These are phyloP conservation scores for Tetrapyrgos nigripes DNA, from an alignment of 1,284 basidiomycete species.

Conservation along the genomic window DNA sequence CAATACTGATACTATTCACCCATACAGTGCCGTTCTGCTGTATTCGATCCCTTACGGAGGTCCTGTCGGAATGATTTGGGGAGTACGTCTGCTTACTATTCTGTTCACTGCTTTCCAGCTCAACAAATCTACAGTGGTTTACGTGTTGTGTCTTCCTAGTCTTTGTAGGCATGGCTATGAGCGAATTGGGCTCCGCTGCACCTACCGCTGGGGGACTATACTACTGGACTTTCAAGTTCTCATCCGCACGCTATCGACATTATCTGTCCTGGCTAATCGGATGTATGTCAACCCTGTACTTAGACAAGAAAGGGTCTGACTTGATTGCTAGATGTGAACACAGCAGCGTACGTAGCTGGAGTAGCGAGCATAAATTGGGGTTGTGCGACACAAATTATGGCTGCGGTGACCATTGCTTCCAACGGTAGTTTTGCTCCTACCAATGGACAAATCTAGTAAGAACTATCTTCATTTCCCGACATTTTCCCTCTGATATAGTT, in stretches of 20 bases:
- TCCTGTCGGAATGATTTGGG: slow-evolving; percentile 25
- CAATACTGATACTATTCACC: slow-evolving; percentile 6
- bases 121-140: no score
- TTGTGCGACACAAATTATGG: slow-evolving; percentile 12
- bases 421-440: slow-evolving; percentile 59
- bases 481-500: neutral
- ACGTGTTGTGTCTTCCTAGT: slow-evolving; percentile 24
- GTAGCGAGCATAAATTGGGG: slow-evolving; percentile 10
- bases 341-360: slow-evolving; percentile 4
- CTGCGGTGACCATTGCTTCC: slow-evolving; percentile 57
- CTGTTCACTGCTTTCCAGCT: slow-evolving; percentile 37
- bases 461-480: slow-evolving; percentile 8
- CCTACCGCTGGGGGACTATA: slow-evolving; percentile 30
- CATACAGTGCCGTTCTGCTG: slow-evolving; percentile 64
- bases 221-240: slow-evolving; percentile 31
- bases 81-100: slow-evolving; percentile 2
- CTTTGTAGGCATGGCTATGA: slow-evolving; percentile 26
- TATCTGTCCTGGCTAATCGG: slow-evolving; percentile 29
- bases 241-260: slow-evolving; percentile 21
- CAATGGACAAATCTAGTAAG: slow-evolving; percentile 64
- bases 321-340: slow-evolving; percentile 26
- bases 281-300: slow-evolving; percentile 22
- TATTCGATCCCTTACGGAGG: slow-evolving; percentile 45
- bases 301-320: no score
- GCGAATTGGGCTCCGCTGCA: slow-evolving; percentile 27